phyloP scores from a whole-genome alignment of 2,329 filamentous ascomycete genomes.

The Teratosphaeria gauchensis region DNA sequence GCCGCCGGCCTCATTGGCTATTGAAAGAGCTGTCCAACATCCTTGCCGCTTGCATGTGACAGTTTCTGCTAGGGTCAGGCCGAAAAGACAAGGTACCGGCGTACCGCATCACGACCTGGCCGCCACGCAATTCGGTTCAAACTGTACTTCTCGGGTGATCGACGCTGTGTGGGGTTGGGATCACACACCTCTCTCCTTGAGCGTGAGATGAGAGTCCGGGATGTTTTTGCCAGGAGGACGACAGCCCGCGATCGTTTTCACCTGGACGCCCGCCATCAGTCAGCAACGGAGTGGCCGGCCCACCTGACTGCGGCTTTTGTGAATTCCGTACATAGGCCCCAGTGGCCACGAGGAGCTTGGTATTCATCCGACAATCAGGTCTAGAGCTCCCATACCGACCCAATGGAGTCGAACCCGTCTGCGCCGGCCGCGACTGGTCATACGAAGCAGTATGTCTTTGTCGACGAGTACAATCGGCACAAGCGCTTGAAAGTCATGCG shows the following conservation, averaged over 20 bases:
- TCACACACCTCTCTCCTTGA: slow-evolving; percentile 2
- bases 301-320: background rate
- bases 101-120: background rate
- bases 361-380: background rate
- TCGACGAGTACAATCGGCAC: slow-evolving; percentile 96
- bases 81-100: background rate
- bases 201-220: slow-evolving; percentile 1
- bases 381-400: background rate
- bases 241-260: background rate
- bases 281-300: slow-evolving; percentile 2
- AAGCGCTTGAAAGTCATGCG: slow-evolving; percentile 97
- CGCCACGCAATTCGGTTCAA: slow-evolving; percentile 1
- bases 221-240: background rate
- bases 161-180: slow-evolving; percentile 2
- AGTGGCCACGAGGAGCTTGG: background rate
- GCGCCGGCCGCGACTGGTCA: slow-evolving; percentile 52
- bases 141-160: slow-evolving; percentile 3
- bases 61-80: background rate
- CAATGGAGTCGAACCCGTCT: slow-evolving; percentile 8
- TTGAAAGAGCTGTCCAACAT: background rate
- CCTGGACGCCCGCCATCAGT: background rate
- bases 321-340: background rate
- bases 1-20: background rate
- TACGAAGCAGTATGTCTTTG: slow-evolving; percentile 96
- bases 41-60: slow-evolving; percentile 2